Conservation (phyloP, 441 rosid species). For the Populus hybrid region DNA sequence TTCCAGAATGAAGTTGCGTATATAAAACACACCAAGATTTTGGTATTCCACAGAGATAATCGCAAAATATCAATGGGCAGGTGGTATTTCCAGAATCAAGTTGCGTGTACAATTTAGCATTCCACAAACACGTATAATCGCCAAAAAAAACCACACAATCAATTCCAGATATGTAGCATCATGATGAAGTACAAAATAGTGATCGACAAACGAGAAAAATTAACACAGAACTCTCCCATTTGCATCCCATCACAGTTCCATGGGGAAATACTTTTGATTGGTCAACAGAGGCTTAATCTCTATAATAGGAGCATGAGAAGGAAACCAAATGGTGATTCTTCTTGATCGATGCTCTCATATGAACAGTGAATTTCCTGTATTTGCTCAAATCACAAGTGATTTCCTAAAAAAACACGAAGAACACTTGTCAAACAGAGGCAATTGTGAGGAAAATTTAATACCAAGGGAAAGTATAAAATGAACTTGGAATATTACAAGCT, state of each 20-base stretch:
- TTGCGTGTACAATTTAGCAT: background rate
- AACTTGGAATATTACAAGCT: constrained; percentile 5
- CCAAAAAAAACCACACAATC: background rate
- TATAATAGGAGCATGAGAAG: background rate
- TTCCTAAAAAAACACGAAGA: background rate
- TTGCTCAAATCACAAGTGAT: background rate
- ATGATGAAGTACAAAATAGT: background rate
- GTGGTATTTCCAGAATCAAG: background rate
- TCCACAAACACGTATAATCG: background rate
- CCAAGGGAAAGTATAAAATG: background rate
- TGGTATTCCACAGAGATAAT: background rate
- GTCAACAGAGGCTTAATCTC: background rate
- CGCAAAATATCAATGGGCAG: background rate
- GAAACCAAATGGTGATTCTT: background rate
- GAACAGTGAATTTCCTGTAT: background rate
- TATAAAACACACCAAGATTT: background rate
- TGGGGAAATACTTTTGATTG: background rate
- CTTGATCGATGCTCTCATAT: background rate
- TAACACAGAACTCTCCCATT: background rate
- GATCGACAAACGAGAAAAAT: background rate
- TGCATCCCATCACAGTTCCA: background rate
- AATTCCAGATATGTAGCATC: background rate
- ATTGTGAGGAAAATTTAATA: background rate
- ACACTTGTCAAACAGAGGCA: background rate
- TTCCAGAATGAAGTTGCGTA: background rate